These are phyloP conservation scores for Uronychia binucleata DNA, from an alignment of 73 alveolate species.

Conservation along the genomic window DNA sequence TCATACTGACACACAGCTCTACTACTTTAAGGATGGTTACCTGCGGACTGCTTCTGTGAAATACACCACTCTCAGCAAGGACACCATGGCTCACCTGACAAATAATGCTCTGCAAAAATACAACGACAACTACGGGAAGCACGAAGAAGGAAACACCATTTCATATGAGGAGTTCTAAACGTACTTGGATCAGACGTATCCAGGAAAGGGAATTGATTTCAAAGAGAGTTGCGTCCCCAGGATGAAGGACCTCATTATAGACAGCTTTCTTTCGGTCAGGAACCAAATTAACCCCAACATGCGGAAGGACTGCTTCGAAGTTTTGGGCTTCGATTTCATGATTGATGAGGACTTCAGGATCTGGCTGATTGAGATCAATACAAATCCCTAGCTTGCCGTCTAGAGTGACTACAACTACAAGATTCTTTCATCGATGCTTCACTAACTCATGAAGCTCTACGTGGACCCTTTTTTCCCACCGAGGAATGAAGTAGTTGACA, in stretches of 20 bases:
- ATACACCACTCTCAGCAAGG: slow-evolving; percentile 44
- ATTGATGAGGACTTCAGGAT: slow-evolving; percentile 85
- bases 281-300: slow-evolving; percentile 58
- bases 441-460: slow-evolving; percentile 41
- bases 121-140: slow-evolving; percentile 67
- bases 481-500: background rate
- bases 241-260: slow-evolving; percentile 45
- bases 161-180: slow-evolving; percentile 74
- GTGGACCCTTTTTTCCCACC: slow-evolving; percentile 60
- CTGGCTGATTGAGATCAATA: slow-evolving; percentile 95
- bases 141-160: slow-evolving; percentile 85
- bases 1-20: slow-evolving; percentile 18
- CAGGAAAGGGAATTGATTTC: slow-evolving; percentile 18
- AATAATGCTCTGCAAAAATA: slow-evolving; percentile 81
- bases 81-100: slow-evolving; percentile 80
- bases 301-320: slow-evolving; percentile 86
- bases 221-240: slow-evolving; percentile 23
- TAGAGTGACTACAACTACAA: slow-evolving; percentile 32
- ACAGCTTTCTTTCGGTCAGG: slow-evolving; percentile 28
- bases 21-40: slow-evolving; percentile 47
- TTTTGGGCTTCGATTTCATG: slow-evolving; percentile 97
- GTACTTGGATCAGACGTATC: slow-evolving; percentile 36
- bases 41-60: slow-evolving; percentile 45
- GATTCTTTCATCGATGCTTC: slow-evolving; percentile 49
- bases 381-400: slow-evolving; percentile 91